Evolutionary conservation across 2,329 filamentous ascomycete species (phyloP), one percentile per base, ranked within the genome.

Genomic region (Botrytis fabae): DNA sequence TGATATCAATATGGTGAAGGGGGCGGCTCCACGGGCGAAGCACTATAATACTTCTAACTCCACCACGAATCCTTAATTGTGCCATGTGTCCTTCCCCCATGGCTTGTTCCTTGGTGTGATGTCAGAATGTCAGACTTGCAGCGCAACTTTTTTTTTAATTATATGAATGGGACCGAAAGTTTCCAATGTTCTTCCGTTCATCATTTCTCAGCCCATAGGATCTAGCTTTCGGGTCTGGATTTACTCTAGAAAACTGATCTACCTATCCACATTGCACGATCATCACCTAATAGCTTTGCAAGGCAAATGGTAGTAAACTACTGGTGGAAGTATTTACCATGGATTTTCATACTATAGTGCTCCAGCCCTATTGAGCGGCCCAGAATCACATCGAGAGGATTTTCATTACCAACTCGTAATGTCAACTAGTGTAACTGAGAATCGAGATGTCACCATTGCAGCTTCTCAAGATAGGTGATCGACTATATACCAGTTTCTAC

Each of bases 1-100:
- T 42, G n/a, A 46, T 32, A 25, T 64, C 28, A 44, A 46, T n/a
- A 28, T 64, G 18, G 18, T 38, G n/a, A 61, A 18, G 20, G 32
- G n/a, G 35, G 32, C 32, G 35, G 59, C 57, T 60, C 57, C 57
- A 60, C 38, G 25, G n/a, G 38, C 25, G 28, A 44, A 25, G 38
- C 25, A 42, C 38, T 25, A 63, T 16, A 64, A 64, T 46, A 4
- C 28, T 12, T 65, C 14, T 22, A 48, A 42, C 63, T 51, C 64
- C 64, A 68, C 35, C 48, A 57, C 35, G 16, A 54, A 68, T 68
- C 28, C 48, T 57, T 57, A 32, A 32, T 20, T 54, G 25, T 57
- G 35, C 18, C 64, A 68, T 68, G 64, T 68, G 35, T 57, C 64
- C 46, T 51, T 51, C 44, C 28, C 44, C 40, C 65, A 68, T 57